Evolutionary conservation across 2,329 filamentous ascomycete genomes (phyloP).

Genomic region (Cyphellophora attinorum): DNA sequence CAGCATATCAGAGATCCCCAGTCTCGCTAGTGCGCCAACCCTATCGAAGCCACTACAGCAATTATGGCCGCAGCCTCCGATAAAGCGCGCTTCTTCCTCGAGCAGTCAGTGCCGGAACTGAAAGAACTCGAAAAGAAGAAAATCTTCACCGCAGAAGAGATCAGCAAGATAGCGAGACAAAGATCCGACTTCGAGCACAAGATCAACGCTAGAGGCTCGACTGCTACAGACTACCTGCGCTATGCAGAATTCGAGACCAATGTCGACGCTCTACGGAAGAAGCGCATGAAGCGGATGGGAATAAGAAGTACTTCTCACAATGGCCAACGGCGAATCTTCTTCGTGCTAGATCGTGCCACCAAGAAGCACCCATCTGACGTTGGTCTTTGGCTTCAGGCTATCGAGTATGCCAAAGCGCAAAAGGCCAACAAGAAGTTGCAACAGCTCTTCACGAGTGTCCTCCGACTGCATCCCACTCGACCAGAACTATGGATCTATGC

Average conservation of each 20-base stretch:
- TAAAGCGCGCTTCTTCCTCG: constrained; percentile 90
- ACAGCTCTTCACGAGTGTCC: constrained; percentile 54
- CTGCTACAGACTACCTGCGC: constrained; percentile 67
- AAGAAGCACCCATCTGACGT: constrained; percentile 74
- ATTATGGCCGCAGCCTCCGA: constrained; percentile 82
- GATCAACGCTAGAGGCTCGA: constrained; percentile 70
- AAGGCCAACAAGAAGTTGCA: constrained; percentile 53
- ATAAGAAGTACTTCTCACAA: constrained; percentile 62
- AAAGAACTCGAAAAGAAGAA: constrained; percentile 87
- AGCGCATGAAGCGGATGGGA: constrained; percentile 71
- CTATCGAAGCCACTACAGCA: too few relatives aligned
- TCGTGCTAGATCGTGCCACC: constrained; percentile 79
- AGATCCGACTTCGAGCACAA: constrained; percentile 90
- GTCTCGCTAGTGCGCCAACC: too few relatives aligned
- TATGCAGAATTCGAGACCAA: constrained; percentile 69
- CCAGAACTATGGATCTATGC: constrained; percentile 75
- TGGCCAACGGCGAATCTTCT: constrained; percentile 75
- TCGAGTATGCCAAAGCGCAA: constrained; percentile 65
- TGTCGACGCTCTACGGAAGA: constrained; percentile 64
- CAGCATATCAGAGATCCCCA: too few relatives aligned
- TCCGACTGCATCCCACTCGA: constrained; percentile 79
- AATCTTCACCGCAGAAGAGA: constrained; percentile 85
- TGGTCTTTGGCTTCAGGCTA: constrained; percentile 80
- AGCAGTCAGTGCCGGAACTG: constrained; percentile 83
- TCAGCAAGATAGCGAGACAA: constrained; percentile 77